phyloP scores from a whole-genome alignment of 2,329 filamentous ascomycete species.

The Eurotiales sp. region DNA sequence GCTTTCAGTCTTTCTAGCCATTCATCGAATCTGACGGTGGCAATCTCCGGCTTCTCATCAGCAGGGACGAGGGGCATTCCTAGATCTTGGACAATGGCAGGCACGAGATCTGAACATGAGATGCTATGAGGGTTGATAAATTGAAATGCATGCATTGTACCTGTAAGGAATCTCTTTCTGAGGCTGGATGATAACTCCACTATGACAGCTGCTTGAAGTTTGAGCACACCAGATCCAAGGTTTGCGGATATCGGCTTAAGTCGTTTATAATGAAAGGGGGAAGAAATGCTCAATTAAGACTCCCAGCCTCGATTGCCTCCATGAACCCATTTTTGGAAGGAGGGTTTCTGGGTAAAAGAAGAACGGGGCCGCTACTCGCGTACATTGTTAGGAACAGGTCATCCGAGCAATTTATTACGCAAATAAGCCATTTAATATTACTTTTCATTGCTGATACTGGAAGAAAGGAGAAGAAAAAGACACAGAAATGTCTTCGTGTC shows the following conservation, averaged over 20 bases:
- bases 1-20: neutral
- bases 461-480: slow-evolving; percentile 9
- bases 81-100: neutral
- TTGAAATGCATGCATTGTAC: neutral
- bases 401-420: slow-evolving; percentile 3
- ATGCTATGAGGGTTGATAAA: neutral
- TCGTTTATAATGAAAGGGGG: slow-evolving; percentile 1
- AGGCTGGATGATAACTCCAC: neutral
- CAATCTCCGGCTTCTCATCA: neutral
- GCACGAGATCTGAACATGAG: neutral
- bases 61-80: neutral
- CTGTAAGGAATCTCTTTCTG: neutral
- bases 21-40: neutral
- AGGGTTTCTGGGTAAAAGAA: neutral
- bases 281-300: slow-evolving; percentile 2
- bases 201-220: slow-evolving; percentile 1
- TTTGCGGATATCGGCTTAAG: neutral
- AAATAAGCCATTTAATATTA: neutral
- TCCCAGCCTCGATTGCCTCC: neutral
- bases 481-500: too few species aligned
- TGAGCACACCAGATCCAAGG: neutral
- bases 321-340: slow-evolving; percentile 3
- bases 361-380: neutral
- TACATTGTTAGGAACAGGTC: neutral
- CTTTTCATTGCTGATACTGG: neutral